A percentile compares a stretch with the other conserved stretches of the same genome.
phyloP scores from a whole-genome alignment of 2,329 filamentous ascomycete genomes.

The Fusarium euwallaceae region DNA sequence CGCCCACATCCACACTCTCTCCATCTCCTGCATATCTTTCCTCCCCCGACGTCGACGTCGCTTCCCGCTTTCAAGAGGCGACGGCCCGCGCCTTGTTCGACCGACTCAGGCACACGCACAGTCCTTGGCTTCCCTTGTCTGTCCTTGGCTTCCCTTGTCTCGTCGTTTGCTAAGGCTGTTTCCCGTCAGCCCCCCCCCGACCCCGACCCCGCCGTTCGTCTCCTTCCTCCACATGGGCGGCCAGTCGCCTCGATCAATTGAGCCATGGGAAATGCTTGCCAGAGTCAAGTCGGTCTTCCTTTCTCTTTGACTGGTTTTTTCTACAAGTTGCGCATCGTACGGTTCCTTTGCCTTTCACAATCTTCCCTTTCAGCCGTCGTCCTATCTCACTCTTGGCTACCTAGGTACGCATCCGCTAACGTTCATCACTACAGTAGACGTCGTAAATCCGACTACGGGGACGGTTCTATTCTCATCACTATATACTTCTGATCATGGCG shows the following conservation, averaged over 20 bases:
- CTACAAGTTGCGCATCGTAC: conserved; percentile 16
- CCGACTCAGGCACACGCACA: conserved; percentile 29
- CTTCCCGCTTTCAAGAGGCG: conserved; percentile 36
- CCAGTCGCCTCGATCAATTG: conserved; percentile 57
- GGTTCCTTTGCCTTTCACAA: background rate
- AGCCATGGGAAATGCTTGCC: conserved; percentile 63
- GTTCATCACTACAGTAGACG: conserved; percentile 49
- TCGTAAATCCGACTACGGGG: conserved; percentile 59
- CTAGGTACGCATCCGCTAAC: conserved; percentile 27
- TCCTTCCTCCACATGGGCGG: conserved; percentile 57
- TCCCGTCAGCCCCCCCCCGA: conserved; percentile 31
- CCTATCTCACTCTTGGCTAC: background rate
- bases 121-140: conserved; percentile 8
- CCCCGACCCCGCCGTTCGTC: conserved; percentile 36
- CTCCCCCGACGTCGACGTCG: conserved; percentile 31
- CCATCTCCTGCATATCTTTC: conserved; percentile 41
- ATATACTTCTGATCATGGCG: conserved; percentile 57
- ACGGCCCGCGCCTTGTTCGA: conserved; percentile 36
- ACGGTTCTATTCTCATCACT: conserved; percentile 45
- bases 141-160: conserved; percentile 4
- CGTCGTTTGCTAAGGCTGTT: conserved; percentile 33
- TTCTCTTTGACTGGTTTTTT: conserved; percentile 27
- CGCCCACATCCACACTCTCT: conserved; percentile 44
- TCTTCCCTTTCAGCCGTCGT: background rate
- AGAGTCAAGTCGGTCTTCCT: conserved; percentile 58